Base-by-base conservation (phyloP, 768 basidiomycete genomes). In the Leccinum imitatum region DNA sequence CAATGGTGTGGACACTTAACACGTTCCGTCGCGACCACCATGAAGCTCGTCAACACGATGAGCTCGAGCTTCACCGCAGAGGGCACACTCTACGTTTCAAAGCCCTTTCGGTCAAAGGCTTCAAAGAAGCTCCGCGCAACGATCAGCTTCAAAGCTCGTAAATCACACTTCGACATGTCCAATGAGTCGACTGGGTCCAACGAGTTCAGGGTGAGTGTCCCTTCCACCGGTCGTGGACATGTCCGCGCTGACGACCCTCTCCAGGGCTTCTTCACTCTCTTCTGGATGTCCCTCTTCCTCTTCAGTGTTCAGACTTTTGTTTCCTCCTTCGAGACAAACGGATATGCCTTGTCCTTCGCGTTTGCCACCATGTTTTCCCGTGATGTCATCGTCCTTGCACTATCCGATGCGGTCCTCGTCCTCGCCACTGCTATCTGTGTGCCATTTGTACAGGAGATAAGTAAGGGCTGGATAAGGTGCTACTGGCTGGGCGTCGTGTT, bases 251-350 rank as follows among this genome's bases (percentile, higher is more conserved):
- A 66, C 52, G 19, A 19, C 31, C 9, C 53, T 59, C 35, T 0
- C 23, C 66, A 91, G 88, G 96, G 96, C 1, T 98, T 98, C 79
- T 98, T 94, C 75, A 85, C 90, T 4, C 82, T 98, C 53, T 98
- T 98, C 77, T 98, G 97, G 87, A 86, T 91, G 57, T 88, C 88
- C 21, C 84, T 95, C 64, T 94, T 91, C 67, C 82, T 96, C 53
- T 87, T 93, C 69, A 84, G 87, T 11, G 71, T 94, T 44, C 82
- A 87, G 65, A 91, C 90, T 4, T 93, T 91, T 73, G 78, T 93
- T 55, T 82, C 80, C 54, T 87, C 87, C 70, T 85, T 90, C 63
- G 89, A 94, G 70, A 79, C 81, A n/a, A 87, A 79, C 53, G 95
- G 95, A 19, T 84, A 85, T 41, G 84, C 91, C 0, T 81, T 96